Base-by-base conservation (phyloP, 176 grass and related monocot genomes). In the Zea mays region DNA sequence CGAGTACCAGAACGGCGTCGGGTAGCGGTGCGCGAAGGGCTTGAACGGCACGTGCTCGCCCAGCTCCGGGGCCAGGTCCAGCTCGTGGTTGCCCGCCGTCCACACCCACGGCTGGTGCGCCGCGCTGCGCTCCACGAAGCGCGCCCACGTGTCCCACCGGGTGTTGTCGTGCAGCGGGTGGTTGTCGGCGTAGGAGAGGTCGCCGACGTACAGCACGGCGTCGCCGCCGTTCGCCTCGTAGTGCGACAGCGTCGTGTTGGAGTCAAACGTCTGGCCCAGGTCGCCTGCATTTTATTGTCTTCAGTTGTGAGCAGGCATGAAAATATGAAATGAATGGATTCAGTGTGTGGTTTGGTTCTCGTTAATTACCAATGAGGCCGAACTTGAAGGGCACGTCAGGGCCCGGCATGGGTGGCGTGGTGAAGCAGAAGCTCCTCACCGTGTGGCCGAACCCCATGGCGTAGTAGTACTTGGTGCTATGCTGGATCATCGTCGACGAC, bases 381-480 rank as follows among this genome's bases (percentile, higher is more conserved):
- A 93, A 91, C 57, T 88, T 97, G 69, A 91, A 87, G 21, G 93
- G 93, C 43, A 69, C 90, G 72, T 97, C 93, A 7, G 90, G 93
- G 2, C 88, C 93, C 5, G 88, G 77, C 75, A 36, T 69, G 14
- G 88, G 93, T 1, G 90, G 88, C 10, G 90, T 93, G 15, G 74
- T 85, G 86, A 97, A 97, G 46, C 43, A 87, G 88, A 97, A 97
- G 52, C 75, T 67, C 21, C 93, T 43, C 10, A 88, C 80, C 0
- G 88, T 86, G 64, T 83, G 80, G 0, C 81, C 83, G 21, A 70
- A 70, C 44, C 67, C 67, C 67, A 70, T 49, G 67, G 67, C 67
- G 67, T 70, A 70, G 44, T 70, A 70, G 67, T 70, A 97, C 65
- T 80, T 87, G 11, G 56, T 82, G 71, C 87, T 60, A 47, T 74